phyloP scores from a whole-genome alignment of 2,329 filamentous ascomycete species.

The Penicillium sp. region DNA sequence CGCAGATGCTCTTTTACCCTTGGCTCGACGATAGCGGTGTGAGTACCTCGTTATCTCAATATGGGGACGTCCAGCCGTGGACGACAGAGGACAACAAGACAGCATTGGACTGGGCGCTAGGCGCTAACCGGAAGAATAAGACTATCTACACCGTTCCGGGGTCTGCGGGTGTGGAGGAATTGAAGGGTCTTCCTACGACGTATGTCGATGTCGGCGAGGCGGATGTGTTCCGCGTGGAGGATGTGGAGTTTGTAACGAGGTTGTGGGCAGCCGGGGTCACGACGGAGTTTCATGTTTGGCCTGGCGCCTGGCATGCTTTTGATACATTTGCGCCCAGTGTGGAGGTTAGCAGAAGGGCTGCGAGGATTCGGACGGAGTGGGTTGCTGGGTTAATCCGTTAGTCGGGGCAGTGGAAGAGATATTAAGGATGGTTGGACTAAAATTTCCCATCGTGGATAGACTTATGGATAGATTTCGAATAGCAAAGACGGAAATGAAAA shows the following conservation, averaged over 20 bases:
- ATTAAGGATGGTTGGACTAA: not conserved
- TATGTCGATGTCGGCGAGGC: slow-evolving; percentile 22
- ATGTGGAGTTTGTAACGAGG: slow-evolving; percentile 16
- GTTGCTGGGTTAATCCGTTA: not conserved
- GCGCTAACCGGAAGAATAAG: slow-evolving; percentile 28
- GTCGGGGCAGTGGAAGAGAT: not conserved
- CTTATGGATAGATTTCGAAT: not conserved
- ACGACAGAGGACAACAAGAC: not conserved
- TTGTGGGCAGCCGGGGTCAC: slow-evolving; percentile 15
- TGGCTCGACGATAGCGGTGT: slow-evolving; percentile 23
- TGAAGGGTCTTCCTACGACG: slow-evolving; percentile 11
- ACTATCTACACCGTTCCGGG: slow-evolving; percentile 16
- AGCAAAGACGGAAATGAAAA: not conserved
- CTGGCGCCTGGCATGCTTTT: slow-evolving; percentile 24
- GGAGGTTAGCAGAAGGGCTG: not conserved
- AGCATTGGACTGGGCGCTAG: slow-evolving; percentile 5
- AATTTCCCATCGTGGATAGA: not conserved
- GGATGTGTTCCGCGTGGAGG: slow-evolving; percentile 21
- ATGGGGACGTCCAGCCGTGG: slow-evolving; percentile 11
- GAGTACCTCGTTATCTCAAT: slow-evolving; percentile 19
- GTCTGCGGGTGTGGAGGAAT: slow-evolving; percentile 7
- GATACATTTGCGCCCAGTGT: slow-evolving; percentile 21
- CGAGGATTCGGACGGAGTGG: not conserved
- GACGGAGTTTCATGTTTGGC: slow-evolving; percentile 22
- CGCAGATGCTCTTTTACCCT: slow-evolving; percentile 25